Evolutionary conservation across 352 stramenopile species (phyloP), one percentile per base, ranked within the genome.

Genomic region (Globisporangium acanthophoron): DNA sequence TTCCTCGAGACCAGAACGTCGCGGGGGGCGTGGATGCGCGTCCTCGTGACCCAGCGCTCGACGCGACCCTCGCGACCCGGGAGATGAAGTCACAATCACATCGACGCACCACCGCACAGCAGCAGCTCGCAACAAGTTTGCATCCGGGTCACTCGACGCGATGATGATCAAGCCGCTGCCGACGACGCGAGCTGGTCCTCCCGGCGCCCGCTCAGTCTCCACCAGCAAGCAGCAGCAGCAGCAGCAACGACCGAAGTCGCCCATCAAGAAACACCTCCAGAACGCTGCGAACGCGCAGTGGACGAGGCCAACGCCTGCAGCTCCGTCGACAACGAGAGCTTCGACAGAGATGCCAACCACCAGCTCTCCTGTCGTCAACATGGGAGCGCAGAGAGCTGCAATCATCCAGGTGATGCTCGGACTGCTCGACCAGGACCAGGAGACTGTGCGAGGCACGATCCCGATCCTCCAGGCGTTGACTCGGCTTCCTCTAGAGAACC

Each of bases 381-480:
- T 44, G 27, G 16, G 12, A 46, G 66, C 59, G 29, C 48, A 67
- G 5, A 74, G 75, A 37, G 75, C 79, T 12, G 67, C 74, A n/a
- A 67, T 88, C 54, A 61, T 92, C 27, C 75, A 87, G 21, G 51
- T 69, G 2, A 75, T 90, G 43, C 58, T 90, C 27, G 57, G 59
- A 0, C 66, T 92, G 13, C 58, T 90, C 24, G 76, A 89, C 44
- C 76, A 80, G n/a, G 71, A 79, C n/a, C 62, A 86, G 39, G 61
- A 58, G 13, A 67, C 69, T 13, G 55, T 90, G 8, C 47, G 75
- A 59, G 68, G 71, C 35, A 65, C 74, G n/a, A 65, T 85, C 15
- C 61, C 73, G n/a, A 58, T 89, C 13, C 69, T 92, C 21, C 66
- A 86, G 47, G 52, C 57, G 9, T 61, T 85, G 5, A 62, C 69